These are phyloP conservation scores for Podospora bellae-mahoneyi DNA, from an alignment of 495 filamentous ascomycete species.

Conservation along the genomic window DNA sequence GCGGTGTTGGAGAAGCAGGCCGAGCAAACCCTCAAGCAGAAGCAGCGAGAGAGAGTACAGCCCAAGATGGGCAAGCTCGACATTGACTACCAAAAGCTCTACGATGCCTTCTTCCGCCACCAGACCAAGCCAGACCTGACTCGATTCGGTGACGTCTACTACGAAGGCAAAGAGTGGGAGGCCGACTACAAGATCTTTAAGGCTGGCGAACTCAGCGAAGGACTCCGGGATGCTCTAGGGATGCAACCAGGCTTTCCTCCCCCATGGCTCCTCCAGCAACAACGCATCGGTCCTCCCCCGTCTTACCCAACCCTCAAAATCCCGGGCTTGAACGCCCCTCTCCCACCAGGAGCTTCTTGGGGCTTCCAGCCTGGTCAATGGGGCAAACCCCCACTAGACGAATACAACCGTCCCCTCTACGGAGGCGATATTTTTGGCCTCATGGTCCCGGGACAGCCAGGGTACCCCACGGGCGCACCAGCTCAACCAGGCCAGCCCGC, in stretches of 20 bases:
- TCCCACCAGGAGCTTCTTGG: constrained; percentile 90
- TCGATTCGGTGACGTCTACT: constrained; percentile 95
- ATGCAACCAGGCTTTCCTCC: constrained; percentile 93
- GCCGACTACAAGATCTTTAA: constrained; percentile 87
- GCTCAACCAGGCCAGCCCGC: constrained; percentile 22
- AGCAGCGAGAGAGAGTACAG: constrained; percentile 89
- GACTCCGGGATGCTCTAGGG: constrained; percentile 86
- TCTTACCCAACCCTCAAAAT: constrained; percentile 91
- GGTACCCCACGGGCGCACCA: constrained; percentile 37
- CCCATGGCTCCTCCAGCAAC: constrained; percentile 96
- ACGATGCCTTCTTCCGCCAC: constrained; percentile 96
- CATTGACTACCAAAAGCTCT: constrained; percentile 96
- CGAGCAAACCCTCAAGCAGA: constrained; percentile 84
- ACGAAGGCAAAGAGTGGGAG: constrained; percentile 97
- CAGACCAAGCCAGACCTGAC: constrained; percentile 94
- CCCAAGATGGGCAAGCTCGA: constrained; percentile 97
- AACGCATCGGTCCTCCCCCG: constrained; percentile 87
- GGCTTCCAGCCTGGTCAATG: constrained; percentile 94
- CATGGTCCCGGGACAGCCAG: constrained; percentile 51
- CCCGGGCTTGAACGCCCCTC: constrained; percentile 90
- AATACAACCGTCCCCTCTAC: constrained; percentile 83
- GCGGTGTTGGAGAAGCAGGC: constrained; percentile 94
- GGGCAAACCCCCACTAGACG: constrained; percentile 91
- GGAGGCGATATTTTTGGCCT: constrained; percentile 94
- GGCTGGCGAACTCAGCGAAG: constrained; percentile 85